Percentiles rank a stretch among this genome's conserved stretches.
Conservation (phyloP, 768 basidiomycete species). For the Amanita phalloides region DNA sequence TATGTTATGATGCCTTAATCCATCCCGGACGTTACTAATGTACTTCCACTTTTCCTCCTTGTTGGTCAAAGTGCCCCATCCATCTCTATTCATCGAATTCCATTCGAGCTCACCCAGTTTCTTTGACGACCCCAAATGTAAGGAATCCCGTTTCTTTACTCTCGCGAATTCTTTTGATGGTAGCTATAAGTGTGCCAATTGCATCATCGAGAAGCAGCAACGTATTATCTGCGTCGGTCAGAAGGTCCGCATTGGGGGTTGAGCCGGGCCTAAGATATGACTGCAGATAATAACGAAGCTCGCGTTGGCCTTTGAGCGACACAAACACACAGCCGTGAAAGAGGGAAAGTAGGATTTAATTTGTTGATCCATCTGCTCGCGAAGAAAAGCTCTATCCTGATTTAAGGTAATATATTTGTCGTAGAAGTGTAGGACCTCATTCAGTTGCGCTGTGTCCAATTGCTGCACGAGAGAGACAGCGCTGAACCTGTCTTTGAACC, state of each 20-base stretch:
- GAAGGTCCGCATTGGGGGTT: not conserved
- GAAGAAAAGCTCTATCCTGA: not conserved
- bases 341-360: not conserved
- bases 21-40: constrained; percentile 8
- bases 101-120: constrained; percentile 8
- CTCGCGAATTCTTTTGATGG: not conserved
- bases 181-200: not conserved
- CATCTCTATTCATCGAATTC: constrained; percentile 8
- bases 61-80: constrained; percentile 9
- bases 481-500: constrained; percentile 6
- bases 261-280: not conserved
- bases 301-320: not conserved
- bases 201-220: not conserved
- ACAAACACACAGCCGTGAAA: not conserved
- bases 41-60: constrained; percentile 8
- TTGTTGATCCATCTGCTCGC: not conserved
- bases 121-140: not conserved
- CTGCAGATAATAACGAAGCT: not conserved
- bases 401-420: constrained; percentile 4
- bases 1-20: constrained; percentile 10
- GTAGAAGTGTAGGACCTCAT: not conserved
- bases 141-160: constrained; percentile 2
- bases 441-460: constrained; percentile 2
- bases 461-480: constrained; percentile 2
- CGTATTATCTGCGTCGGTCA: not conserved